Base-by-base conservation (phyloP, 176 grass and related monocot genomes). In the barley (Hordeum vulgare) region DNA sequence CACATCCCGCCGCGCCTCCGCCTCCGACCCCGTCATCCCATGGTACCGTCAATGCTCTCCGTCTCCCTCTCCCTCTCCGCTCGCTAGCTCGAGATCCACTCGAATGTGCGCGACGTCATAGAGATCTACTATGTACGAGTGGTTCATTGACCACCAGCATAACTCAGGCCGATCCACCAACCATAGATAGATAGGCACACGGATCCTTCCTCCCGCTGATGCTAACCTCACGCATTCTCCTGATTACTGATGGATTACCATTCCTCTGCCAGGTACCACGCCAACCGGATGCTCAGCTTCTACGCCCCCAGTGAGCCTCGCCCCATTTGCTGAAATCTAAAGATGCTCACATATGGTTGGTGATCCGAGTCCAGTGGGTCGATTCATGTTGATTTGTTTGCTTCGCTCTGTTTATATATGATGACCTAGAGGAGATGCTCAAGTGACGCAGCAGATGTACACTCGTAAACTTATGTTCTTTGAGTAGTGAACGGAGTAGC, bases 261-360 rank as follows among this genome's bases (percentile, higher is more conserved):
- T 4, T 80, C 15, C 77, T 51, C 51, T 75, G 83, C 0, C 80
- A 99, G 96, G 96, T 99, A 99, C 31, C 93, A 99, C 76, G 94
- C 89, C 24, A 99, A 99, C 87, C 39, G 96, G 87, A 99, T 99
- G 96, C 87, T 99, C 67, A 99, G 93, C 89, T 99, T 99, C 84
- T 99, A 96, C 72, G 96, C 96, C 78, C 93, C 96, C 94, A 93
- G 96, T 98, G 59, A 90, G 25, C 49, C 18, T 44, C 29, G 61
- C 71, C 23, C 9, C 47, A 3, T 1, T n/a, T 66, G 11, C 26
- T 5, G 29, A 2, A 40, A 10, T 47, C 17, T 26, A 18, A 18
- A 1, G 14, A 20, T 47, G 67, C 6, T 27, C 3, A 20, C 8
- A 3, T 4, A 44, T 8, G 29, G 29, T 31, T 3, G 1, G 29